Evolutionary conservation across 768 basidiomycete species (phyloP).

Genomic region (Cystobasidium tubakii): DNA sequence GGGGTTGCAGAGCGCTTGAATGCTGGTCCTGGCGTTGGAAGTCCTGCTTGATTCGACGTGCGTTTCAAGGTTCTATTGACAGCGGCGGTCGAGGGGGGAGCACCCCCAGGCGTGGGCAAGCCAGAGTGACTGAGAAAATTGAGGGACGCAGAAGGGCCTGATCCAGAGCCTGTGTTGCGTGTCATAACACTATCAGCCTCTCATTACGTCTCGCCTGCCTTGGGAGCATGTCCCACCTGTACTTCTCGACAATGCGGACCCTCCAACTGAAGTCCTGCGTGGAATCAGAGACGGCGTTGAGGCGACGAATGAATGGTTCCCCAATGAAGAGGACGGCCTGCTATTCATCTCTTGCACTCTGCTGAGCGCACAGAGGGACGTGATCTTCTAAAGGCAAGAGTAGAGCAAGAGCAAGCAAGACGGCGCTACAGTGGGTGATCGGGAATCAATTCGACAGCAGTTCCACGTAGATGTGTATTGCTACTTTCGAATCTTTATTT

Average conservation of each 20-base stretch:
- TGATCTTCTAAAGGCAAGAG: background rate
- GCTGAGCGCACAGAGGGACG: background rate
- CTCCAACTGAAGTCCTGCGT: background rate
- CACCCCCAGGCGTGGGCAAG: background rate
- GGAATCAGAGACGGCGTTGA: constrained; percentile 17
- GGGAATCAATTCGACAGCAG: too few species aligned
- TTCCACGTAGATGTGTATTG: too few species aligned
- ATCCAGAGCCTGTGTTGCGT: background rate
- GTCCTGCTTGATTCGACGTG: constrained; percentile 14
- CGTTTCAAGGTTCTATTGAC: constrained; percentile 20
- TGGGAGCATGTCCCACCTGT: constrained; percentile 18
- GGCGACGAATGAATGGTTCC: background rate
- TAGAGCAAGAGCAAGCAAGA: background rate
- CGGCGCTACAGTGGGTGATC: too few species aligned
- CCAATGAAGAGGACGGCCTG: constrained; percentile 8
- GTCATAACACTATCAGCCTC: background rate
- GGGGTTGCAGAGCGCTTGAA: background rate
- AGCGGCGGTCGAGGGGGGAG: constrained; percentile 7
- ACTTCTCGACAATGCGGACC: background rate
- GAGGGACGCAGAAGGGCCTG: background rate
- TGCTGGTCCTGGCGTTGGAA: constrained; percentile 4
- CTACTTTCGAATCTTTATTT: too few species aligned
- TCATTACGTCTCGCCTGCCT: too few species aligned
- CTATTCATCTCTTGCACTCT: background rate
- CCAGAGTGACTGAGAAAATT: background rate